A percentile compares a stretch with the other conserved stretches of the same genome.
These are phyloP conservation scores for Thyridium curvatum DNA, from an alignment of 2,329 filamentous ascomycete genomes.

Conservation along the genomic window DNA sequence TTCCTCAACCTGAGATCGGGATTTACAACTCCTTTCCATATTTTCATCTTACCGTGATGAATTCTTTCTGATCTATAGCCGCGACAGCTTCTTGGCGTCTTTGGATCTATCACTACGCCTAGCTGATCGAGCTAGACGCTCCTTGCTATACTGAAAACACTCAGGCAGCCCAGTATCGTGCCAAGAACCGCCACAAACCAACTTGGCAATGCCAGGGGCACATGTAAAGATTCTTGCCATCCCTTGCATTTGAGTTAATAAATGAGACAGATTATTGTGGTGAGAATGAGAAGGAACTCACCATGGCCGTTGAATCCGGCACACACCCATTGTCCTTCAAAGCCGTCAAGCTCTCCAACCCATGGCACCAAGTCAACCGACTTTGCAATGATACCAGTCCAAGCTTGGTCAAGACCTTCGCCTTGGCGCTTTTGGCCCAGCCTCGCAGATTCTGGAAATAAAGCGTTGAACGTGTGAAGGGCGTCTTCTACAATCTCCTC, in stretches of 20 bases:
- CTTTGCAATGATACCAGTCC: slow-evolving; percentile 41
- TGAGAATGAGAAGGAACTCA: slow-evolving; percentile 13
- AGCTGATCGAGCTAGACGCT: background rate
- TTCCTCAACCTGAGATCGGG: too few species aligned
- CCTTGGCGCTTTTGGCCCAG: slow-evolving; percentile 18
- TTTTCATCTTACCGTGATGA: too few species aligned
- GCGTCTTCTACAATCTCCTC: slow-evolving; percentile 31
- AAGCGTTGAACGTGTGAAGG: slow-evolving; percentile 21
- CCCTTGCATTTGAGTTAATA: background rate
- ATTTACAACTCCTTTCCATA: too few species aligned
- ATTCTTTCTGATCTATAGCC: too few species aligned
- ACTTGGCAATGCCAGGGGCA: slow-evolving; percentile 1
- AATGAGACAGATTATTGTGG: too few species aligned
- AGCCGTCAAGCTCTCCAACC: slow-evolving; percentile 30
- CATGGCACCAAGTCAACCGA: slow-evolving; percentile 39
- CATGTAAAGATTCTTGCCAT: slow-evolving; percentile 4
- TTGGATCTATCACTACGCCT: too few species aligned
- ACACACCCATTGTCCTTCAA: slow-evolving; percentile 39
- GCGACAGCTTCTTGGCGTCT: too few species aligned
- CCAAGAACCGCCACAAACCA: slow-evolving; percentile 1
- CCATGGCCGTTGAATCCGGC: slow-evolving; percentile 44
- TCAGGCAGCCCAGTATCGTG: slow-evolving; percentile 6
- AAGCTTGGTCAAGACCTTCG: slow-evolving; percentile 36
- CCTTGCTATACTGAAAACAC: slow-evolving; percentile 7
- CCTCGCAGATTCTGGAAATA: slow-evolving; percentile 20